Conservation (phyloP, 306 rosid species). For the Acacia acuminata region DNA sequence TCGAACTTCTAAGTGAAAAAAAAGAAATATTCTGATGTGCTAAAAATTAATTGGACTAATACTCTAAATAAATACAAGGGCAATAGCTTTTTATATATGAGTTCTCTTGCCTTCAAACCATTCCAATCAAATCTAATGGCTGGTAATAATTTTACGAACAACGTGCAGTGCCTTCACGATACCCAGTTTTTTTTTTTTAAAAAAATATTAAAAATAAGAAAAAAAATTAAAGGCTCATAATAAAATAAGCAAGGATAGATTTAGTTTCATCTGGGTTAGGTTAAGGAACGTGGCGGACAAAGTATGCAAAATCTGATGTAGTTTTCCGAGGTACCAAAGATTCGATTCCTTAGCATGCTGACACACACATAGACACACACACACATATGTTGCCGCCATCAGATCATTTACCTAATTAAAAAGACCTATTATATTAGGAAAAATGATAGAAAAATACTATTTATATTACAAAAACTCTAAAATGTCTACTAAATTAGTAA, state of each 20-base stretch:
- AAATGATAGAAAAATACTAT: too few species aligned
- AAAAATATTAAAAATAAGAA: background rate
- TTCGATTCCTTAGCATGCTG: conserved; percentile 46
- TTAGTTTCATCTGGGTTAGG: background rate
- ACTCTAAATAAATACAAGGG: background rate
- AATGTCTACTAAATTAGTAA: too few species aligned
- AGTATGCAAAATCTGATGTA: background rate
- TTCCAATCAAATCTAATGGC: background rate
- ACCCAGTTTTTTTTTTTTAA: background rate
- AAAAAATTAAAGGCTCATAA: background rate
- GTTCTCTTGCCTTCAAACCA: background rate
- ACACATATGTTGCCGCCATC: conserved; percentile 1
- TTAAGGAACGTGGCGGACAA: background rate
- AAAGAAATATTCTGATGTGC: background rate
- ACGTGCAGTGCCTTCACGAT: background rate
- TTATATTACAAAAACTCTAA: too few species aligned
- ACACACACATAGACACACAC: too few species aligned
- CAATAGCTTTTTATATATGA: background rate
- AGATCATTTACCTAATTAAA: conserved; percentile 38
- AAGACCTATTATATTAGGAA: too few species aligned
- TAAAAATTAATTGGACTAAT: background rate
- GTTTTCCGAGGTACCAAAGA: conserved; percentile 25
- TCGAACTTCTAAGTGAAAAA: background rate
- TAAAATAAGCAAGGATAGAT: background rate
- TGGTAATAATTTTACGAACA: background rate